A percentile compares a stretch with the other conserved stretches of the same genome.
phyloP scores from a whole-genome alignment of 1,284 basidiomycete genomes.

The Lentinula novae-zelandiae region DNA sequence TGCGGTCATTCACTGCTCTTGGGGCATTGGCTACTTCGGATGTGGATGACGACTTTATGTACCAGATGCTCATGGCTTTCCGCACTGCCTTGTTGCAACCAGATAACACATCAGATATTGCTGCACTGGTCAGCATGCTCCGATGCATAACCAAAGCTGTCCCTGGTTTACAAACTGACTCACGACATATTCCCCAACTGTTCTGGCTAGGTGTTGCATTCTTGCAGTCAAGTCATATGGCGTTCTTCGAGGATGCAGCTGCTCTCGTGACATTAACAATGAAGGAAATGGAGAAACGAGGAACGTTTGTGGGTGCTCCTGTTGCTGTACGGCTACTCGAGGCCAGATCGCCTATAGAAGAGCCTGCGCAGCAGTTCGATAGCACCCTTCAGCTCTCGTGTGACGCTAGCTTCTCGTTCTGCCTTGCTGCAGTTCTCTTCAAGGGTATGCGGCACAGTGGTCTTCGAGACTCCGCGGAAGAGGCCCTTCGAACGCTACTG shows the following conservation, averaged over 20 bases:
- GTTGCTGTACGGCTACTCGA: constrained; percentile 63
- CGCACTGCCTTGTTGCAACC: constrained; percentile 61
- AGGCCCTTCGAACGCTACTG: constrained; percentile 54
- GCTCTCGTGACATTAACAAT: constrained; percentile 63
- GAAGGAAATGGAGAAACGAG: constrained; percentile 62
- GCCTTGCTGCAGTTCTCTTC: constrained; percentile 78
- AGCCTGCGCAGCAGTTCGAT: constrained; percentile 73
- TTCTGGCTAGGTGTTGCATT: constrained; percentile 87
- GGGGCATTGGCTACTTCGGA: constrained; percentile 77
- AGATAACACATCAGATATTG: constrained; percentile 63
- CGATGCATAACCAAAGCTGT: constrained; percentile 79
- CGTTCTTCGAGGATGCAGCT: constrained; percentile 71
- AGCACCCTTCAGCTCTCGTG: constrained; percentile 74
- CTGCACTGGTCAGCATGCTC: constrained; percentile 81
- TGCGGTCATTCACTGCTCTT: constrained; percentile 84
- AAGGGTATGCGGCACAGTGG: constrained; percentile 76
- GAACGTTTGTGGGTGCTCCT: constrained; percentile 48
- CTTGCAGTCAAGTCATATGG: constrained; percentile 72
- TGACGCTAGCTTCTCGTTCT: constrained; percentile 77
- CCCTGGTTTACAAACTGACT: constrained; percentile 62
- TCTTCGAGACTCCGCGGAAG: constrained; percentile 57
- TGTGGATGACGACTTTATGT: constrained; percentile 85
- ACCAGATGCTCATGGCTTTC: constrained; percentile 85
- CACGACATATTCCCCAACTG: constrained; percentile 70
- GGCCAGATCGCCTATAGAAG: constrained; percentile 60